Evolutionary conservation across 2,329 filamentous ascomycete species (phyloP), one percentile per base, ranked within the genome.

Genomic region (Colletotrichum chlorophyti): DNA sequence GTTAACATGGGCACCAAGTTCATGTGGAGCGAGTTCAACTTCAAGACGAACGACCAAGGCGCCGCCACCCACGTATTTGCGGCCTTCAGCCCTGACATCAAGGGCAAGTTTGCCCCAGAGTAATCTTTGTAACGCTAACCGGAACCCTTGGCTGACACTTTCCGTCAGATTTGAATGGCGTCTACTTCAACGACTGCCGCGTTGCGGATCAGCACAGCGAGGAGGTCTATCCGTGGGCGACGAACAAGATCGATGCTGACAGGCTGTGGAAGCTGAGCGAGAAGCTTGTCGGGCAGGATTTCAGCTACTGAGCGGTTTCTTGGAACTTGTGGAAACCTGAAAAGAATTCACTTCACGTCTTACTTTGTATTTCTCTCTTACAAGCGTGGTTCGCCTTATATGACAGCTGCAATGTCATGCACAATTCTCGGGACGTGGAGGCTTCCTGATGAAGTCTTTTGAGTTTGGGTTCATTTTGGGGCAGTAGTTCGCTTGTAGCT

Each of bases 221-320:
- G n/a, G 66, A 68, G 7, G 51, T 69, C 3, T 65, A 62, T 31
- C 65, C 70, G 4, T 70, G 68, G 66, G 68, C 64, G 4, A 67
- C 59, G 4, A 64, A 63, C 49, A 38, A 49, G 1, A 37, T 64
- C 8, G 68, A 70, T 17, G 73, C 72, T 0, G 70, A 72, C 37
- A 68, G 61, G 51, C 47, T 74, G 45, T 75, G 73, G 72, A 68
- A 63, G 37, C 40, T 71, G 24, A 72, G 70, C 4, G 71, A 74
- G 66, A 62, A 71, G 47, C 58, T 74, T 12, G 69, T 73, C 3
- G 65, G 67, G 6, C 57, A 74, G 57, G 61, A 67, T 8, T 74
- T 74, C 57, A 42, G 29, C 3, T 71, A 69, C 6, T 57, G 23
- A 34, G 5, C 14, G n/a, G 8, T 3, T 12, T 10, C 3, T 23